A percentile compares a stretch with the other conserved stretches of the same genome.
Evolutionary conservation across 805 yeast species (phyloP).

Genomic region (Grigorovia transvaalensis): DNA sequence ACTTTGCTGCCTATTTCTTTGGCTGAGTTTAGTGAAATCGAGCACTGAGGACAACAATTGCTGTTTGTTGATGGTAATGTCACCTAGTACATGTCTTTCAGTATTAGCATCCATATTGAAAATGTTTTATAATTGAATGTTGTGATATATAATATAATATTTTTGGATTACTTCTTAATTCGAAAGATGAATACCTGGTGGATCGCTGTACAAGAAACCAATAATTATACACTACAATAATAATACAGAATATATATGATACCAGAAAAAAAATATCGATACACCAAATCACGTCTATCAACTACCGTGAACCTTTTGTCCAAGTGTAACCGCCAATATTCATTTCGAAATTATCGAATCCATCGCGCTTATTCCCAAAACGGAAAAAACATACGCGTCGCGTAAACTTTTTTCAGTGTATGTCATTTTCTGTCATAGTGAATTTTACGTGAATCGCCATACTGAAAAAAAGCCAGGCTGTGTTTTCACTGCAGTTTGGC

Average conservation of each 20-base stretch:
- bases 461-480: neutral
- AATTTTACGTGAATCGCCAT: neutral
- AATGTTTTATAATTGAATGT: neutral
- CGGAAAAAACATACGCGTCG: neutral
- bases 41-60: neutral
- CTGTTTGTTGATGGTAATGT: constrained; percentile 1
- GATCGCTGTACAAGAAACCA: too few species aligned
- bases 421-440: neutral
- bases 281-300: neutral
- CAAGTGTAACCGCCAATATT: neutral
- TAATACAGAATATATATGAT: too few species aligned
- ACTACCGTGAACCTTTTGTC: neutral
- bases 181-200: neutral
- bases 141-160: neutral
- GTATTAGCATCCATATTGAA: neutral
- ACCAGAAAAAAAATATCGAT: too few species aligned
- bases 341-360: neutral
- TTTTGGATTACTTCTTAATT: neutral
- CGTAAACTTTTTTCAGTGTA: neutral
- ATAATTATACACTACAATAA: too few species aligned
- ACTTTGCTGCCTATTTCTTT: constrained; percentile 2
- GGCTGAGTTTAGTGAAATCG: neutral
- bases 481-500: neutral
- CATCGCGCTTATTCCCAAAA: neutral
- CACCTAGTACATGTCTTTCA: constrained; percentile 1